These are phyloP conservation scores for Lecanicillium sp. DNA, from an alignment of 2,329 filamentous ascomycete species.

Conservation along the genomic window DNA sequence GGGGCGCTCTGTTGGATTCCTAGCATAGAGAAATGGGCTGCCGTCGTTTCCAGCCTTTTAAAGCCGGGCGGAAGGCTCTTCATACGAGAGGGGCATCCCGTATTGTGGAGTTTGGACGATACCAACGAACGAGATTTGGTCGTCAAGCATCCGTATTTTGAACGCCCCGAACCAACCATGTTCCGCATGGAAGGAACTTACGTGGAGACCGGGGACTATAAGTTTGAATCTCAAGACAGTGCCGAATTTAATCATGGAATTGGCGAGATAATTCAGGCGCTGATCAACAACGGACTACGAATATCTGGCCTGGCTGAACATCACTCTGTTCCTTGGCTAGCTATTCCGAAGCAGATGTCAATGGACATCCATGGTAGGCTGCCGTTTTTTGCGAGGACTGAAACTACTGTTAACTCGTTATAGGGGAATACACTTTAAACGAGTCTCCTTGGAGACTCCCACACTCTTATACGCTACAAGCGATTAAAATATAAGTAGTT, in stretches of 20 bases:
- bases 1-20: conserved; percentile 12
- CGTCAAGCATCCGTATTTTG: conserved; percentile 11
- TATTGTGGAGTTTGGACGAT: conserved; percentile 10
- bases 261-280: conserved; percentile 11
- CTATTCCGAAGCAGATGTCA: conserved; percentile 6
- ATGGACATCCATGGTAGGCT: conserved; percentile 8
- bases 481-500: too few relatives aligned
- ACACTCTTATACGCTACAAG: conserved; percentile 10
- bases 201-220: conserved; percentile 4
- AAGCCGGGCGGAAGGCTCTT: conserved; percentile 10
- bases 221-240: conserved; percentile 3
- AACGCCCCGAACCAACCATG: conserved; percentile 6
- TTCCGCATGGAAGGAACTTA: conserved; percentile 8
- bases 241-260: conserved; percentile 12
- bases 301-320: conserved; percentile 10
- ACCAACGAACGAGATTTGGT: background rate
- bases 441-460: conserved; percentile 10
- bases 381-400: background rate
- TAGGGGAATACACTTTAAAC: conserved; percentile 9
- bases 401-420: background rate
- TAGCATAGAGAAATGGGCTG: conserved; percentile 7
- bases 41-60: conserved; percentile 8
- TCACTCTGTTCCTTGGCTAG: conserved; percentile 10
- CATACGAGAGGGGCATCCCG: conserved; percentile 10
- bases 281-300: conserved; percentile 7